These are phyloP conservation scores for Ophiognomonia clavigignenti-juglandacearum DNA, from an alignment of 2,329 filamentous ascomycete species.

Conservation along the genomic window DNA sequence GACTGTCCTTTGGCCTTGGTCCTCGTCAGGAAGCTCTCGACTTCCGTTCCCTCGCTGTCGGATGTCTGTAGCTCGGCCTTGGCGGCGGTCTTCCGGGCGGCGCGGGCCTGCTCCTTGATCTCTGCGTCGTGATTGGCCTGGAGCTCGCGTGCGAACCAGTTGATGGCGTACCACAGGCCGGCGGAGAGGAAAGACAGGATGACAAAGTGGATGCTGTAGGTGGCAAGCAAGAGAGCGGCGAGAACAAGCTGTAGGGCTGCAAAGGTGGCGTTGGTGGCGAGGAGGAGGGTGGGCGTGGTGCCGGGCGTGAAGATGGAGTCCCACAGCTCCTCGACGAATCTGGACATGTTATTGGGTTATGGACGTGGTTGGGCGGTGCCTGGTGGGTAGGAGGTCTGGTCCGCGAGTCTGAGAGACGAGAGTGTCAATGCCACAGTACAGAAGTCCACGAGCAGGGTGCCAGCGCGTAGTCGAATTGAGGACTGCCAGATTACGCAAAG, in stretches of 20 bases:
- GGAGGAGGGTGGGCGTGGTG: constrained; percentile 77
- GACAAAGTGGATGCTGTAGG: constrained; percentile 83
- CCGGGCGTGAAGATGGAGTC: constrained; percentile 91
- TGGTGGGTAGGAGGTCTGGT: background rate
- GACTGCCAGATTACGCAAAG: too few species aligned
- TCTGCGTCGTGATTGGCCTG: constrained; percentile 39
- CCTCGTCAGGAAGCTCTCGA: constrained; percentile 31
- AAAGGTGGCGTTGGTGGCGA: constrained; percentile 88
- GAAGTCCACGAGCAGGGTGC: too few species aligned
- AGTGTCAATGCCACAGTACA: background rate
- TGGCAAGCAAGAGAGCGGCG: constrained; percentile 69
- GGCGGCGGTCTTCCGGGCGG: constrained; percentile 31
- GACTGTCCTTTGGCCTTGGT: constrained; percentile 15
- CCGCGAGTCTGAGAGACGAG: background rate
- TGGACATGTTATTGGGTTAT: constrained; percentile 40
- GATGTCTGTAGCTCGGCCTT: constrained; percentile 29
- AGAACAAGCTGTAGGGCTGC: constrained; percentile 78
- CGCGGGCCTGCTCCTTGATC: constrained; percentile 35
- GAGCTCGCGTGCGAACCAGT: constrained; percentile 84
- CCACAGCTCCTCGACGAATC: constrained; percentile 74
- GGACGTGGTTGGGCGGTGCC: background rate
- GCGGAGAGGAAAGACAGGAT: constrained; percentile 74
- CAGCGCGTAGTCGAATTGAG: background rate
- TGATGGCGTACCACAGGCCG: constrained; percentile 88
- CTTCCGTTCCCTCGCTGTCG: constrained; percentile 47